phyloP scores from a whole-genome alignment of 306 rosid genomes.

The Quercus variabilis region DNA sequence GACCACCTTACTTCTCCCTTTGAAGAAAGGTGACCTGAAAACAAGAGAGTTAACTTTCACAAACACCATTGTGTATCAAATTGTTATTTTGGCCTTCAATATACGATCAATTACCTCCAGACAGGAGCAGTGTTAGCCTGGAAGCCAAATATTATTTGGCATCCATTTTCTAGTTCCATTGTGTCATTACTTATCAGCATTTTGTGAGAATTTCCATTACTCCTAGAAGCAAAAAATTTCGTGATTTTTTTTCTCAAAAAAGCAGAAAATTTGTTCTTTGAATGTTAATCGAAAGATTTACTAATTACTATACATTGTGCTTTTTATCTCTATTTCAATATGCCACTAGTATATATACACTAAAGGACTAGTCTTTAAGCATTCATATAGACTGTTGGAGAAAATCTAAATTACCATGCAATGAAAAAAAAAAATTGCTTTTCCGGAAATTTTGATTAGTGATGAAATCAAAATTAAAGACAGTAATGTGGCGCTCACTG shows the following conservation, averaged over 20 bases:
- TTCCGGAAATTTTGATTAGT: conserved; percentile 37
- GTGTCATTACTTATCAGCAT: too few relatives aligned
- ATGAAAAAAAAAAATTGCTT: conserved; percentile 70
- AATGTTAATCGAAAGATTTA: background rate
- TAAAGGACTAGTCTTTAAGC: background rate
- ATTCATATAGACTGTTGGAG: background rate
- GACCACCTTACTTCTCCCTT: conserved; percentile 62
- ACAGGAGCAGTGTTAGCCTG: background rate
- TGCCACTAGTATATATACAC: background rate
- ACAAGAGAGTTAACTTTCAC: too few relatives aligned
- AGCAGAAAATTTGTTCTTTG: background rate
- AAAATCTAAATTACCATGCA: conserved; percentile 42
- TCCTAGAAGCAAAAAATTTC: background rate
- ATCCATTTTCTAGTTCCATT: too few relatives aligned
- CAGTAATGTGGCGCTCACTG: conserved; percentile 58
- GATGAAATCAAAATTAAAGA: conserved; percentile 61
- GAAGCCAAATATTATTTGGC: too few relatives aligned
- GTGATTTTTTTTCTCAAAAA: too few relatives aligned
- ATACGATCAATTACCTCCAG: background rate
- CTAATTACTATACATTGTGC: background rate
- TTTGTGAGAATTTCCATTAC: too few relatives aligned
- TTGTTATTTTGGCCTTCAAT: background rate
- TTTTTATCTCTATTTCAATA: background rate
- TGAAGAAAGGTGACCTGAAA: conserved; percentile 47
- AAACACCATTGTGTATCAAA: background rate